Percentiles rank a stretch among this genome's conserved stretches.
Evolutionary conservation across 2,329 filamentous ascomycete species (phyloP).

Genomic region (Fusarium avenaceum): DNA sequence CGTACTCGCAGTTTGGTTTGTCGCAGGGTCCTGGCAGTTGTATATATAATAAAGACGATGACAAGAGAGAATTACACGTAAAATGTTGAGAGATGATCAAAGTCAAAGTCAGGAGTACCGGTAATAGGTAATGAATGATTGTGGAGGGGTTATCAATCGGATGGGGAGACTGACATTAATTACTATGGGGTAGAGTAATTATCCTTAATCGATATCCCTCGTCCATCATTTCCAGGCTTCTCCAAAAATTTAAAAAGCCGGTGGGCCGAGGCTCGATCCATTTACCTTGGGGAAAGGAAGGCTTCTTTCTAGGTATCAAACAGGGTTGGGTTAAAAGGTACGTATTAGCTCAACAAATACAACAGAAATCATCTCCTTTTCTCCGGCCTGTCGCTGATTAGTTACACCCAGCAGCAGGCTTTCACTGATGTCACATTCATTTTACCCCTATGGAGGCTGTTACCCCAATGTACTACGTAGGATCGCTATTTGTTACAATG

Average conservation of each 20-base stretch:
- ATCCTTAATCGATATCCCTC: conserved; percentile 44
- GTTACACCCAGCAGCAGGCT: too few species aligned
- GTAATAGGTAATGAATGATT: conserved; percentile 9
- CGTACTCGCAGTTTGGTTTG: conserved; percentile 5
- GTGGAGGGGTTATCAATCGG: conserved; percentile 43
- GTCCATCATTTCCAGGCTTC: conserved; percentile 21
- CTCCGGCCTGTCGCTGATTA: conserved; percentile 13
- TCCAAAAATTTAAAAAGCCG: conserved; percentile 38
- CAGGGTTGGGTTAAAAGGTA: conserved; percentile 15
- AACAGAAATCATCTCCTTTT: conserved; percentile 29
- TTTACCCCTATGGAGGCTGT: background rate
- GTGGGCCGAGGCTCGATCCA: conserved; percentile 45
- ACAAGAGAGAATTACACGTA: background rate
- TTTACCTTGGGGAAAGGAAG: conserved; percentile 31
- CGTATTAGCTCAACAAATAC: conserved; percentile 39
- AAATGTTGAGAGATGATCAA: background rate
- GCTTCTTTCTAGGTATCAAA: conserved; percentile 5
- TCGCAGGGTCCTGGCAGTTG: background rate
- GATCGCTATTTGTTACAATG: background rate
- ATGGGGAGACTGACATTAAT: conserved; percentile 36
- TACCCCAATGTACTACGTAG: too few species aligned
- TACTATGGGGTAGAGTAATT: conserved; percentile 28
- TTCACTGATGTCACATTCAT: conserved; percentile 15
- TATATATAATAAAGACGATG: background rate
- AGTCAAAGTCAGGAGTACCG: background rate